These are phyloP conservation scores for Colletotrichum lini DNA, from an alignment of 2,329 filamentous ascomycete genomes.

Conservation along the genomic window DNA sequence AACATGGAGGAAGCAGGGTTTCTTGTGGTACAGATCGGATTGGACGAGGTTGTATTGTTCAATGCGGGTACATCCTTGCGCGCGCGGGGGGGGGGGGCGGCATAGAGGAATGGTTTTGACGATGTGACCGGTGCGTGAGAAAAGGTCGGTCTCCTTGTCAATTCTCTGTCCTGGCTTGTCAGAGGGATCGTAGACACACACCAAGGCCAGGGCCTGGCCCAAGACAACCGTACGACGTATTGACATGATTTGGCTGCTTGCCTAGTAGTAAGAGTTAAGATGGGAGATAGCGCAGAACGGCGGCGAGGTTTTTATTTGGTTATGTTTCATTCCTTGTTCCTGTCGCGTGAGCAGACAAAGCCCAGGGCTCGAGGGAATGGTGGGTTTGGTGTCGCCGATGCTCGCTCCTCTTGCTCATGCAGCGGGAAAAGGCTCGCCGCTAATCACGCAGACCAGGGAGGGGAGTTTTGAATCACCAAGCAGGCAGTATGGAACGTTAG, in stretches of 20 bases:
- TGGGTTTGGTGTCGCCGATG: neutral
- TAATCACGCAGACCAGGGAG: neutral
- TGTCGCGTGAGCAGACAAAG: neutral
- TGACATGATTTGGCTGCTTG: neutral
- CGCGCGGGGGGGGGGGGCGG: too few relatives aligned
- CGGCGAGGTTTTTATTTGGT: neutral
- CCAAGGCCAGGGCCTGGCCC: neutral
- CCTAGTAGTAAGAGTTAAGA: too few relatives aligned
- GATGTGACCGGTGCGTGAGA: neutral
- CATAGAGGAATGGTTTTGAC: neutral
- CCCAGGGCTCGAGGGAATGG: neutral
- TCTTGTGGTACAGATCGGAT: neutral
- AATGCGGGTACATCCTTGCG: too few relatives aligned
- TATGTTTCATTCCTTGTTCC: neutral
- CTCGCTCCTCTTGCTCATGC: neutral
- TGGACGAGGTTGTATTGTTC: too few relatives aligned
- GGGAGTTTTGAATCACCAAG: neutral
- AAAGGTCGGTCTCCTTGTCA: neutral
- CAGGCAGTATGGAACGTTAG: neutral
- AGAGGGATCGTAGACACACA: conserved; percentile 7
- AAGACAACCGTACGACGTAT: neutral
- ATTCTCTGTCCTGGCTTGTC: neutral
- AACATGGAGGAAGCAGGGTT: neutral
- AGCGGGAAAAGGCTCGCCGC: neutral
- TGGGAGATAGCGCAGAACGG: neutral